A percentile compares a stretch with the other conserved stretches of the same genome.
Evolutionary conservation across 2,329 filamentous ascomycete species (phyloP).

Genomic region (Nemania sp.): DNA sequence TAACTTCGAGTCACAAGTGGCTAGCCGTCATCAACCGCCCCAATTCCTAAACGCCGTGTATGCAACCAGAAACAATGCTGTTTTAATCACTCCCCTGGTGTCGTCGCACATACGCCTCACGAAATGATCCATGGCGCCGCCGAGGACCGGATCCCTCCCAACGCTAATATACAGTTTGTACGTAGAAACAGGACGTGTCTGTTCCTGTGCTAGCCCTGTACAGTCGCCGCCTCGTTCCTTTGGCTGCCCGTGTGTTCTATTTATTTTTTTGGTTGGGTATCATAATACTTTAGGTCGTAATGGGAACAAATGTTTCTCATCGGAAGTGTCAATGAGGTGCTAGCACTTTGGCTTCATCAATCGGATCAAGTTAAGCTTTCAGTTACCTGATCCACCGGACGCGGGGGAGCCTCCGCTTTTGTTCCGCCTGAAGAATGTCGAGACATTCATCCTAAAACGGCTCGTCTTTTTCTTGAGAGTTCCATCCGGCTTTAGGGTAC

Average conservation of each 20-base stretch:
- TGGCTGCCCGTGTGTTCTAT: constrained; percentile 31
- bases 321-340: constrained; percentile 26
- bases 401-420: constrained; percentile 57
- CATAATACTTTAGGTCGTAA: constrained; percentile 41
- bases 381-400: constrained; percentile 44
- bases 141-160: constrained; percentile 10
- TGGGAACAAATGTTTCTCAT: constrained; percentile 29
- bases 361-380: constrained; percentile 16
- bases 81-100: constrained; percentile 27
- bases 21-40: constrained; percentile 34
- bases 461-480: constrained; percentile 72
- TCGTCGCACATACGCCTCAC: constrained; percentile 29
- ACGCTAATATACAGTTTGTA: constrained; percentile 42
- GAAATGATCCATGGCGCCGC: constrained; percentile 18
- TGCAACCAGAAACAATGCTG: constrained; percentile 43
- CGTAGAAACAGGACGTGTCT: constrained; percentile 39
- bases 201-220: constrained; percentile 33
- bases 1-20: constrained; percentile 32
- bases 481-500: constrained; percentile 62
- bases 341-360: constrained; percentile 23
- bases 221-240: constrained; percentile 32
- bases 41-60: constrained; percentile 48
- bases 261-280: constrained; percentile 40
- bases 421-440: constrained; percentile 67
- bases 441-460: constrained; percentile 72